These are phyloP conservation scores for Salmacisia buchloeana DNA, from an alignment of 1,284 basidiomycete species.

Conservation along the genomic window DNA sequence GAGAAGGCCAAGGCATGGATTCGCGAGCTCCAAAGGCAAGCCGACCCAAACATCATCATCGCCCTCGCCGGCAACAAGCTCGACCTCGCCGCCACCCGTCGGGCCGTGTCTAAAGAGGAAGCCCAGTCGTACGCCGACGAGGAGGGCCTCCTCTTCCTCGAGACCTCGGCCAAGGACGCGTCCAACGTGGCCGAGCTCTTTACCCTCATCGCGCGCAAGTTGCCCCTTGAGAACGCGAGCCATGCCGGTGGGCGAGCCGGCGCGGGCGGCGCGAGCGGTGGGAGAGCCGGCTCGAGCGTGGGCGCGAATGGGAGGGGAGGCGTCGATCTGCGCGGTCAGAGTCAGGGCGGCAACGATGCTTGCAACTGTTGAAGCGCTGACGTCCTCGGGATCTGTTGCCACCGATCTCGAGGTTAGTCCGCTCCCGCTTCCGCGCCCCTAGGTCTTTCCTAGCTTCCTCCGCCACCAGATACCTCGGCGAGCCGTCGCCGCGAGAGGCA, in stretches of 20 bases:
- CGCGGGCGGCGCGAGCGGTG: constrained; percentile 23
- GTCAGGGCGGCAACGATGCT: constrained; percentile 28
- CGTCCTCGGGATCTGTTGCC: not conserved
- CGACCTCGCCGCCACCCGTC: constrained; percentile 65
- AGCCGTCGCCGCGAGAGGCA: no score
- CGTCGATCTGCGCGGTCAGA: constrained; percentile 28
- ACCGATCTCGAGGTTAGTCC: not conserved
- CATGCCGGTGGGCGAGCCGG: constrained; percentile 19
- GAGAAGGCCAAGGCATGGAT: constrained; percentile 98
- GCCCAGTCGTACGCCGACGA: constrained; percentile 90
- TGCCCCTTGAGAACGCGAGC: constrained; percentile 41
- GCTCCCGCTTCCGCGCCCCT: not conserved
- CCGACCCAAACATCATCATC: constrained; percentile 76
- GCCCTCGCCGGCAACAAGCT: constrained; percentile 93
- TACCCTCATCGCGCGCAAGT: constrained; percentile 43
- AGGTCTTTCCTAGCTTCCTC: not conserved
- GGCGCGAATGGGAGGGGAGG: constrained; percentile 16
- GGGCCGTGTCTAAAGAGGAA: constrained; percentile 40
- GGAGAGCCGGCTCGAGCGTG: constrained; percentile 12
- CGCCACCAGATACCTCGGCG: no score
- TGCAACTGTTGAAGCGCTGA: constrained; percentile 28
- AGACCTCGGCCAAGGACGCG: constrained; percentile 90
- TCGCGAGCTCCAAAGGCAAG: constrained; percentile 89
- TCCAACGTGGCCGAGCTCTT: constrained; percentile 75
- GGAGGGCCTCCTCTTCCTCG: constrained; percentile 89